phyloP scores from a whole-genome alignment of 192 early-diverging fungal genomes.

The Coemansia sp. region DNA sequence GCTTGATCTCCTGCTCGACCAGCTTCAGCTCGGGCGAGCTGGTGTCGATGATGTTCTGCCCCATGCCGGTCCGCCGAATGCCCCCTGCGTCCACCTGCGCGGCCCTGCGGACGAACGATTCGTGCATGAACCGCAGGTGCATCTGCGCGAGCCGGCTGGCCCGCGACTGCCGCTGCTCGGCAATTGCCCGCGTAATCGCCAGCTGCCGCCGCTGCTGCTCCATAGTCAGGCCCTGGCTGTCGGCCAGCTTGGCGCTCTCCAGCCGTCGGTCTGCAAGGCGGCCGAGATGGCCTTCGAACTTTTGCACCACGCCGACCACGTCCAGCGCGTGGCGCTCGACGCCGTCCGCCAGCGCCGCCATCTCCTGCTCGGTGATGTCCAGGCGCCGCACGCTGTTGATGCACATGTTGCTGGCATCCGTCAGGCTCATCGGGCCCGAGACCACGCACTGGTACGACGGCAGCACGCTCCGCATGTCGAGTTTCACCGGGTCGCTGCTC shows the following conservation, averaged over 20 bases:
- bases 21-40: slow-evolving; percentile 4
- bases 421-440: neutral
- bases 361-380: slow-evolving; percentile 1
- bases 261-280: too few relatives aligned
- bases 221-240: too few relatives aligned
- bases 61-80: neutral
- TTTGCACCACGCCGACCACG: neutral
- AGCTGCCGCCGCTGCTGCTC: neutral
- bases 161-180: slow-evolving; percentile 4
- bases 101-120: neutral
- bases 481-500: neutral
- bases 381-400: slow-evolving; percentile 4
- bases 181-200: neutral
- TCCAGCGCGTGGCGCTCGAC: slow-evolving; percentile 20
- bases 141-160: slow-evolving; percentile 14
- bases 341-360: slow-evolving; percentile 3
- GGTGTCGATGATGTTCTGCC: slow-evolving; percentile 2
- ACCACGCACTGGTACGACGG: slow-evolving; percentile 8
- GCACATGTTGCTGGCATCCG: slow-evolving; percentile 16
- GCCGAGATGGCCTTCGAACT: neutral
- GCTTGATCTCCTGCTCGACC: slow-evolving; percentile 5
- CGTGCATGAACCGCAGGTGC: slow-evolving; percentile 16
- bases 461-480: neutral
- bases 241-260: too few relatives aligned
- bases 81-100: neutral